Evolutionary conservation across 345 rosid species (phyloP).

Genomic region (Eucalyptus tenuipes): DNA sequence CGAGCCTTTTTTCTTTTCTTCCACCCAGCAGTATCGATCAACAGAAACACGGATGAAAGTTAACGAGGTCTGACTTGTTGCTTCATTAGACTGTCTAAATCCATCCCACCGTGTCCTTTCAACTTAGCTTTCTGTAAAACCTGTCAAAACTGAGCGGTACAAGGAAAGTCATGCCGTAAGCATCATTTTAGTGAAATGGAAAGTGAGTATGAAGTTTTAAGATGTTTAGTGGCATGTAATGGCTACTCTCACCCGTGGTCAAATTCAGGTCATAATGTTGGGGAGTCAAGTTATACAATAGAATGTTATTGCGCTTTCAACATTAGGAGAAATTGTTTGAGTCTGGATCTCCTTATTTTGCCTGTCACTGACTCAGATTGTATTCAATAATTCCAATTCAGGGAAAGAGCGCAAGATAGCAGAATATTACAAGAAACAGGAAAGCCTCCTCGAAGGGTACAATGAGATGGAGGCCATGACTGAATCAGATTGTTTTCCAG

Average conservation of each 20-base stretch:
- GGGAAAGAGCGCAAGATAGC: constrained; percentile 61
- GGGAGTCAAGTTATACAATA: background rate
- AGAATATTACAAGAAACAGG: constrained; percentile 78
- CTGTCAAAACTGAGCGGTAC: background rate
- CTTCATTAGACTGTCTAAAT: background rate
- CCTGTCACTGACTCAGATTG: background rate
- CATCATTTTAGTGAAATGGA: background rate
- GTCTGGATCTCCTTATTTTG: background rate
- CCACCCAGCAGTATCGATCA: background rate
- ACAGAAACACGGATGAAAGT: background rate
- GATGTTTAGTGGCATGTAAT: background rate
- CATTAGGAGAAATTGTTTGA: background rate
- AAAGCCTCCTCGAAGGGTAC: constrained; percentile 58
- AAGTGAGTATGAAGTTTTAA: background rate
- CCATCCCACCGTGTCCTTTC: background rate
- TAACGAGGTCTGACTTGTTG: background rate
- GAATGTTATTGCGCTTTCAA: background rate
- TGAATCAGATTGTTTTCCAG: constrained; percentile 37
- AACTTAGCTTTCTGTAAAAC: background rate
- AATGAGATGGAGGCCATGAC: constrained; percentile 66
- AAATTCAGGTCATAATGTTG: background rate
- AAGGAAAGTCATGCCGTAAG: background rate
- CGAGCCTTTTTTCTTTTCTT: background rate
- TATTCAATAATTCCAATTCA: background rate
- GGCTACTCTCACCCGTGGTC: background rate